Conservation (phyloP, 1,284 basidiomycete genomes). For the Fereydounia khargensis region DNA sequence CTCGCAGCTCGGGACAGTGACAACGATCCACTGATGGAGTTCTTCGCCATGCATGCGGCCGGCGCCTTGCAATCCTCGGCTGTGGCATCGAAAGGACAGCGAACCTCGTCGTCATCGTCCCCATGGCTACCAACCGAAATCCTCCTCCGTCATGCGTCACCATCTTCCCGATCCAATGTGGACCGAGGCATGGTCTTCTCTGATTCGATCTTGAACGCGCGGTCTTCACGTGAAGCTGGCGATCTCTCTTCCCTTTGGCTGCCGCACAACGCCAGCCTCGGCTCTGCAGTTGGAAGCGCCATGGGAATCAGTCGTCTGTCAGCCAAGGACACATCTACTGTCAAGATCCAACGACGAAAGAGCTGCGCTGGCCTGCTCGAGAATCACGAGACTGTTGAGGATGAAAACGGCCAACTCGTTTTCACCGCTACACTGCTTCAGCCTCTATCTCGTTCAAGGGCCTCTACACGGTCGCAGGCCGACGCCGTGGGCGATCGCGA, state of each 20-base stretch:
- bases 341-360: conserved; percentile 38
- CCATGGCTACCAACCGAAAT: conserved; percentile 42
- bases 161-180: conserved; percentile 40
- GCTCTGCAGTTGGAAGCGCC: conserved; percentile 41
- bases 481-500: conserved; percentile 14
- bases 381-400: conserved; percentile 2
- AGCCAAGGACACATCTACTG: conserved; percentile 34
- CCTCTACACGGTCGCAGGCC: conserved; percentile 12
- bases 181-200: conserved; percentile 54
- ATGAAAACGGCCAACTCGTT: conserved; percentile 18
- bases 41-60: conserved; percentile 35
- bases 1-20: too few species aligned
- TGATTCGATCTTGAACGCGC: conserved; percentile 44
- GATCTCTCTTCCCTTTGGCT: conserved; percentile 23
- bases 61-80: background rate
- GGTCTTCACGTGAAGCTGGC: conserved; percentile 24
- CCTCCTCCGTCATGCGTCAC: conserved; percentile 41
- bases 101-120: conserved; percentile 3
- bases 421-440: conserved; percentile 31
- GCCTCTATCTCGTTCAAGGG: conserved; percentile 17
- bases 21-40: conserved; percentile 36
- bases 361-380: conserved; percentile 32
- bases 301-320: conserved; percentile 36
- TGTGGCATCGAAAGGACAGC: background rate
- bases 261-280: conserved; percentile 25